A percentile compares a stretch with the other conserved stretches of the same genome.
Conservation (phyloP, 352 stramenopile genomes). For the Phytophthora multivora region DNA sequence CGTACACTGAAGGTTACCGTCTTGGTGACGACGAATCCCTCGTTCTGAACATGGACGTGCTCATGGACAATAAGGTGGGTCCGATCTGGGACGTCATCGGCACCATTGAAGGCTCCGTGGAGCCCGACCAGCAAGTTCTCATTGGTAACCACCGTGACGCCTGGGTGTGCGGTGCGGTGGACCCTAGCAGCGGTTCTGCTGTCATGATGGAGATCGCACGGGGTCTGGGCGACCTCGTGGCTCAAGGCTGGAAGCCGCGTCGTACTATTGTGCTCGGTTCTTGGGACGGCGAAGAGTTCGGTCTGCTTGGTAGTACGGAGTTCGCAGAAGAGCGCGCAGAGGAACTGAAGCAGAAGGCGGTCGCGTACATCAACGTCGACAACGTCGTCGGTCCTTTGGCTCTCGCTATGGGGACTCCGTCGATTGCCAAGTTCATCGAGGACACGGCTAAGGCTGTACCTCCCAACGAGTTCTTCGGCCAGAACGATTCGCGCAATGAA, state of each 20-base stretch:
- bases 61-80: slow-evolving; percentile 63
- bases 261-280: slow-evolving; percentile 72
- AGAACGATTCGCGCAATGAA: slow-evolving; percentile 17
- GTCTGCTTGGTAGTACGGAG: slow-evolving; percentile 73
- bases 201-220: slow-evolving; percentile 68
- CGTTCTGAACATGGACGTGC: slow-evolving; percentile 47
- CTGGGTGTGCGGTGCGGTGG: slow-evolving; percentile 77
- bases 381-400: slow-evolving; percentile 56
- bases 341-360: slow-evolving; percentile 48
- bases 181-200: slow-evolving; percentile 69
- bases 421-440: slow-evolving; percentile 56
- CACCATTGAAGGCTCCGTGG: slow-evolving; percentile 33
- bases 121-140: slow-evolving; percentile 51
- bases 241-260: slow-evolving; percentile 56
- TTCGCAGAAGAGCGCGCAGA: slow-evolving; percentile 60
- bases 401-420: slow-evolving; percentile 51
- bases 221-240: slow-evolving; percentile 59
- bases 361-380: slow-evolving; percentile 86
- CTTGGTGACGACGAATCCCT: slow-evolving; percentile 59
- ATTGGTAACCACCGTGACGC: slow-evolving; percentile 82
- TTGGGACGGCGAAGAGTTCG: slow-evolving; percentile 83
- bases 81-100: slow-evolving; percentile 38
- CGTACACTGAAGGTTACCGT: slow-evolving; percentile 56
- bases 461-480: slow-evolving; percentile 33
- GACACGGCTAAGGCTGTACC: slow-evolving; percentile 51